A percentile compares a stretch with the other conserved stretches of the same genome.
Conservation (phyloP, 129 eudicot genomes). For the Sambucus nigra region DNA sequence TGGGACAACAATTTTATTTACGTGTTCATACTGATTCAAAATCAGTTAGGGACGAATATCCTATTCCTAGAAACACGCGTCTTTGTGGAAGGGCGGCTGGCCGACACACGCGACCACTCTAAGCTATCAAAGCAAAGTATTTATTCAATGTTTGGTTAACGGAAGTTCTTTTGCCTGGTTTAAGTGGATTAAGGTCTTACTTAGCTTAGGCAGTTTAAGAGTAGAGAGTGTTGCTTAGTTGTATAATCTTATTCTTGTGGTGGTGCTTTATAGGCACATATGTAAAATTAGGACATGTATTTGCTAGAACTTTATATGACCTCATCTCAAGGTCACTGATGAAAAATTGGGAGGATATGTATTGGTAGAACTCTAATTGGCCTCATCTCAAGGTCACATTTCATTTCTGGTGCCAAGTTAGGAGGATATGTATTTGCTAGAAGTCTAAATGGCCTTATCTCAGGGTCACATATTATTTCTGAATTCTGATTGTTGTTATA, state of each 20-base stretch:
- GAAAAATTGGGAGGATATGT: background rate
- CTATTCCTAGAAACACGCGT: slow-evolving; percentile 81
- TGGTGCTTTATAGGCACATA: slow-evolving; percentile 37
- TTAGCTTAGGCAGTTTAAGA: slow-evolving; percentile 1
- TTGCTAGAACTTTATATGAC: background rate
- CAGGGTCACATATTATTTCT: slow-evolving; percentile 72
- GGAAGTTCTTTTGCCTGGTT: background rate
- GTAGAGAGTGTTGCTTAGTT: slow-evolving; percentile 23
- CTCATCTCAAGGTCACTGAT: background rate
- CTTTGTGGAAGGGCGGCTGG: slow-evolving; percentile 80
- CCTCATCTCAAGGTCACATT: background rate
- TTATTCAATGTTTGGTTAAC: background rate
- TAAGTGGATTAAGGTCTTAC: background rate
- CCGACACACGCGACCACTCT: slow-evolving; percentile 71
- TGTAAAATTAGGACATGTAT: background rate
- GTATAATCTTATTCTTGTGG: slow-evolving; percentile 20
- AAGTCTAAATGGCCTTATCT: slow-evolving; percentile 55
- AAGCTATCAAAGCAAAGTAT: slow-evolving; percentile 2
- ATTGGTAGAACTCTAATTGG: background rate
- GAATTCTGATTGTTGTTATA: background rate
- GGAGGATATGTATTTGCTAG: slow-evolving; percentile 14
- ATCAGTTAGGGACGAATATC: slow-evolving; percentile 77
- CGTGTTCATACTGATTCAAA: slow-evolving; percentile 67
- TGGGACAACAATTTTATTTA: slow-evolving; percentile 75
- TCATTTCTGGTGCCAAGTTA: too few relatives aligned